Percentiles rank a stretch among this genome's conserved stretches.
phyloP scores from a whole-genome alignment of 2,329 filamentous ascomycete genomes.

The Sporothrix luriei region DNA sequence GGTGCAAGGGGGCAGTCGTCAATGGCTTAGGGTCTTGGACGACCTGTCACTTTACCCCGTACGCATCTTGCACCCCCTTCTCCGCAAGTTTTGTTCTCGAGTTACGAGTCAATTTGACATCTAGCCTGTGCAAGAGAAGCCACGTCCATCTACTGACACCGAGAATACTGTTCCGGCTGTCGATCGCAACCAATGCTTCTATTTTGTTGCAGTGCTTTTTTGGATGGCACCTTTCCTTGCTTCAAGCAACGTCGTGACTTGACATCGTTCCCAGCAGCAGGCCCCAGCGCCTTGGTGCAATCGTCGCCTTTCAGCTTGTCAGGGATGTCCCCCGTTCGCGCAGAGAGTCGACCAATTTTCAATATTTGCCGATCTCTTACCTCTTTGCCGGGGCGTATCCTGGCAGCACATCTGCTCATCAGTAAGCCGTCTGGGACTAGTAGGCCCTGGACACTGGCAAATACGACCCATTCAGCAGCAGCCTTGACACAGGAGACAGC shows the following conservation, averaged over 20 bases:
- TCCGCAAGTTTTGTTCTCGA: background rate
- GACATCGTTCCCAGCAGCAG: background rate
- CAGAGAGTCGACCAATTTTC: background rate
- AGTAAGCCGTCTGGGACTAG: constrained; percentile 1
- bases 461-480: background rate
- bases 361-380: constrained; percentile 16
- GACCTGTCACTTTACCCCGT: constrained; percentile 14
- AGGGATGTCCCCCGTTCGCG: constrained; percentile 20
- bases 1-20: constrained; percentile 8
- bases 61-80: background rate
- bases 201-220: background rate
- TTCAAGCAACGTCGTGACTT: background rate
- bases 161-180: background rate
- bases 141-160: background rate
- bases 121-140: too few species aligned
- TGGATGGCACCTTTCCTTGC: too few species aligned
- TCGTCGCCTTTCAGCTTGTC: constrained; percentile 10
- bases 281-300: constrained; percentile 1
- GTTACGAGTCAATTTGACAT: constrained; percentile 2
- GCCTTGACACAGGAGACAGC: too few species aligned
- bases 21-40: constrained; percentile 11
- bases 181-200: background rate
- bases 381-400: background rate
- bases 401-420: constrained; percentile 19
- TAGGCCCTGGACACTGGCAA: background rate